Conservation (phyloP, 2,329 filamentous ascomycete genomes). For the Ramularia collo-cygni region DNA sequence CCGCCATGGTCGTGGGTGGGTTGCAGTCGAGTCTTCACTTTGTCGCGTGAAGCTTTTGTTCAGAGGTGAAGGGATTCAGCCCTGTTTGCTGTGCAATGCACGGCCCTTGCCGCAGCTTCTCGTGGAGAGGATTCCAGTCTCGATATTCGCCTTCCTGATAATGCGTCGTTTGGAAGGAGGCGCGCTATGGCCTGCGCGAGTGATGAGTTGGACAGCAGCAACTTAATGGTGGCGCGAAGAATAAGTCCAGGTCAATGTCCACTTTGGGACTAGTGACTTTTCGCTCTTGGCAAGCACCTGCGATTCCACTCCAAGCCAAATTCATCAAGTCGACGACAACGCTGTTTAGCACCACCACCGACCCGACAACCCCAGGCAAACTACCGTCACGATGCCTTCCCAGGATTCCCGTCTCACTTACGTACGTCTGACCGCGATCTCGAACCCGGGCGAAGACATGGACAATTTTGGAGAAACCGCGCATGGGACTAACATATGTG, state of each 20-base stretch:
- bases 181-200: slow-evolving; percentile 29
- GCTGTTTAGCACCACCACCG: slow-evolving; percentile 4
- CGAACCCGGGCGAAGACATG: slow-evolving; percentile 14
- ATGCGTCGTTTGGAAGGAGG: neutral
- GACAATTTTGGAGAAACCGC: too few species aligned
- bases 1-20: slow-evolving; percentile 43
- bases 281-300: too few species aligned
- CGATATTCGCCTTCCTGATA: slow-evolving; percentile 3
- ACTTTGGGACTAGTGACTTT: too few species aligned
- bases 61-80: neutral
- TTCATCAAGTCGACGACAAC: slow-evolving; percentile 10
- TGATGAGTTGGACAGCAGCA: slow-evolving; percentile 9
- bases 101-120: too few species aligned
- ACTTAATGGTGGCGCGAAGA: neutral
- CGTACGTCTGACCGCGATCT: slow-evolving; percentile 36
- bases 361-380: slow-evolving; percentile 22
- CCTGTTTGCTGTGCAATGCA: neutral
- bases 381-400: slow-evolving; percentile 45
- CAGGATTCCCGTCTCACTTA: slow-evolving; percentile 46
- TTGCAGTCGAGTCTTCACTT: slow-evolving; percentile 3
- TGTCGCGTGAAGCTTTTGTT: too few species aligned
- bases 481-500: slow-evolving; percentile 24
- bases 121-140: too few species aligned
- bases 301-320: too few species aligned
- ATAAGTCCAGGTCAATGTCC: too few species aligned